Evolutionary conservation across 2,329 filamentous ascomycete species (phyloP).

Genomic region (Penicillium olsonii): DNA sequence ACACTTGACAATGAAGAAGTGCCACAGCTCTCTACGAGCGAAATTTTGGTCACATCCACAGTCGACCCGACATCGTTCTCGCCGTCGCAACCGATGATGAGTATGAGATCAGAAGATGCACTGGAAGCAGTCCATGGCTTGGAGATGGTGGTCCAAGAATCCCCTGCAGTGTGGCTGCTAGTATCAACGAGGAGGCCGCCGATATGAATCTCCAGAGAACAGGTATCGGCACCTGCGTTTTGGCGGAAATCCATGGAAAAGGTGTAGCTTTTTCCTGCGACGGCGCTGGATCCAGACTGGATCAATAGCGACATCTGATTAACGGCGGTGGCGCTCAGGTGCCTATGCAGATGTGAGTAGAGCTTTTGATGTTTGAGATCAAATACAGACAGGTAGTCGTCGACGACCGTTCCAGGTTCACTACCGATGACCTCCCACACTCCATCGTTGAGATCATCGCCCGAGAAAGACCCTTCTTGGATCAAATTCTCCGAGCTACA

Average conservation of each 20-base stretch:
- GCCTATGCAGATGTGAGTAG: not conserved
- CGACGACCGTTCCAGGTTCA: not conserved
- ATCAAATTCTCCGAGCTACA: constrained; percentile 3
- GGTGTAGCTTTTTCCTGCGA: not conserved
- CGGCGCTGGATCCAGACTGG: not conserved
- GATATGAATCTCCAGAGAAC: not conserved
- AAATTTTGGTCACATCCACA: constrained; percentile 2
- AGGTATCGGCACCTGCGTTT: not conserved
- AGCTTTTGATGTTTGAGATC: not conserved
- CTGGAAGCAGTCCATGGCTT: not conserved
- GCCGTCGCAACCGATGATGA: not conserved
- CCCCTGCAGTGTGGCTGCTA: not conserved
- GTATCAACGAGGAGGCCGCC: not conserved
- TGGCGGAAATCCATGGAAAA: constrained; percentile 6
- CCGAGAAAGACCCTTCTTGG: not conserved
- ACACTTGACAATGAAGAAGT: not conserved
- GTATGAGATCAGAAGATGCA: not conserved
- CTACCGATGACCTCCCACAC: not conserved
- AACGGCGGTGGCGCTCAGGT: not conserved
- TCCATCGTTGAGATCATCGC: not conserved
- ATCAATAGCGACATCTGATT: not conserved
- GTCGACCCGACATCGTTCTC: not conserved
- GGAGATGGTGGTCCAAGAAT: not conserved
- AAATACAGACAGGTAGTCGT: constrained; percentile 3
- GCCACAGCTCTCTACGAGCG: not conserved